Conservation (phyloP, 768 basidiomycete species). For the Boletales sp. region DNA sequence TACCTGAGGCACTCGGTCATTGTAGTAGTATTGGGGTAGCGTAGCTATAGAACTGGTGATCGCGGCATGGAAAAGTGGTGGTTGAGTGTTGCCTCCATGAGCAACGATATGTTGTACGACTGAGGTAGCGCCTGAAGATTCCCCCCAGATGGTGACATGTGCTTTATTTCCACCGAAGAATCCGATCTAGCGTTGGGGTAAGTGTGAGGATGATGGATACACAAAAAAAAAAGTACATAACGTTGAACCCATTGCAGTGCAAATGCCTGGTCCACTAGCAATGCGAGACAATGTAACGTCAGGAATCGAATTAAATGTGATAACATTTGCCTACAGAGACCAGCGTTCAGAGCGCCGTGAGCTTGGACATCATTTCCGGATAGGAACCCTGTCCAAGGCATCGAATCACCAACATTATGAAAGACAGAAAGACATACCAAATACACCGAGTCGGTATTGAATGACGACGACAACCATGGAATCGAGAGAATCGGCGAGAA, state of each 20-base stretch:
- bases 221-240: conserved; percentile 17
- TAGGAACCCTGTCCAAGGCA: conserved; percentile 26
- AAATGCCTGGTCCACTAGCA: conserved; percentile 33
- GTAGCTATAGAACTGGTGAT: conserved; percentile 32
- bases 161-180: conserved; percentile 32
- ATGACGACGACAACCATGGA: conserved; percentile 26
- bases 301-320: background rate
- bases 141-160: conserved; percentile 36
- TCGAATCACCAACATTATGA: background rate
- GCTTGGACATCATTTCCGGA: conserved; percentile 28
- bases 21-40: conserved; percentile 33
- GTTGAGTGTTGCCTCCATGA: conserved; percentile 29
- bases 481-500: conserved; percentile 24
- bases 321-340: conserved; percentile 24
- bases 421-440: conserved; percentile 18
- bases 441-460: conserved; percentile 35
- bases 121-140: conserved; percentile 35
- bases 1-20: conserved; percentile 29
- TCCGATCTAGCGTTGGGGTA: conserved; percentile 20
- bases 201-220: background rate
- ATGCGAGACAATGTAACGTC: background rate
- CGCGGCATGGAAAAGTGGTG: conserved; percentile 30
- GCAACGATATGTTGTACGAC: conserved; percentile 34
- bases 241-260: conserved; percentile 36
- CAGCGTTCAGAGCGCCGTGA: conserved; percentile 32